Evolutionary conservation across 129 eudicot species (phyloP), one percentile per base, ranked within the genome.

Genomic region (Flaveria bidentis): DNA sequence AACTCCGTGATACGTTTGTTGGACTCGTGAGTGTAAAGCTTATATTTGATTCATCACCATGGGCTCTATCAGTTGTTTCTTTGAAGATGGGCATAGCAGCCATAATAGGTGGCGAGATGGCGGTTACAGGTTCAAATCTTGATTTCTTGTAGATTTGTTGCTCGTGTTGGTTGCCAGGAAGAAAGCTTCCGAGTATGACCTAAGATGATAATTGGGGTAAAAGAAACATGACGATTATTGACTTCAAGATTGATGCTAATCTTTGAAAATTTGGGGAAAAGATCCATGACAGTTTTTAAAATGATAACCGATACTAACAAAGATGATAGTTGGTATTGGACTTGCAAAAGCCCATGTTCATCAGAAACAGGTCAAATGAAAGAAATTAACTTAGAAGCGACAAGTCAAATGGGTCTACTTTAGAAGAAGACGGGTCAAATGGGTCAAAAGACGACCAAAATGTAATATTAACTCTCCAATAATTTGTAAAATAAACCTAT

Each of bases 181-280:
- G 64, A 80, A 80, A 80, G 75, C 80, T 80, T 55, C 84, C 84
- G 6, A 80, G 84, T 67, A 80, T 80, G 55, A 80, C 80, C 84
- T 80, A 56, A 66, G 56, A 74, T 6, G 4, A 18, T 47, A 14
- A 17, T 60, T 50, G 12, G 15, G 45, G 14, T 67, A 26, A 76
- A 66, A 30, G 14, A 45, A 11, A 45, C 30, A 50, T 49, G 25
- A 14, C 14, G 28, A 70, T 25, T 5, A 53, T 53, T 53, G 51
- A 51, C 18, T 28, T 72, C 66, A 72, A 33, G 51, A 53, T 33
- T 26, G 30, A 26, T 26, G 30, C 36, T 4, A 30, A 30, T 30
- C 36, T 30, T 28, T 28, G 33, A 28, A 28, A 28, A 28, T 28
- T 28, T 28, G 33, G 33, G 36, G 36, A 30, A 30, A 30, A 30